Percentiles rank a stretch among this genome's conserved stretches.
These are phyloP conservation scores for Aspergillus aculeatinus DNA, from an alignment of 2,329 filamentous ascomycete genomes.

Conservation along the genomic window DNA sequence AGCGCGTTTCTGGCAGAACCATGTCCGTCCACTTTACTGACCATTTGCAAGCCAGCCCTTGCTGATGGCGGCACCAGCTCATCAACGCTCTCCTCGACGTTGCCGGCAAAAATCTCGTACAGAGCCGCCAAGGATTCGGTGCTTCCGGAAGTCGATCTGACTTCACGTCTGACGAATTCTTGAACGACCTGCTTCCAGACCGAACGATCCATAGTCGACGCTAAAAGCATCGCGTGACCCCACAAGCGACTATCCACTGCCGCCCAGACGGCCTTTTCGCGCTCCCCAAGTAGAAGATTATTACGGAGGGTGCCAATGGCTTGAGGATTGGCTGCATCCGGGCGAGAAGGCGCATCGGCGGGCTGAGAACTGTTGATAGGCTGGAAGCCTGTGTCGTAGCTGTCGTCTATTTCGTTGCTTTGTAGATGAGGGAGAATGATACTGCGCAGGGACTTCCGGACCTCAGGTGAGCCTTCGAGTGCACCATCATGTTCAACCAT, in stretches of 20 bases:
- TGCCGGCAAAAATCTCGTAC: constrained; percentile 92
- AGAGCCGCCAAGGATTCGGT: constrained; percentile 86
- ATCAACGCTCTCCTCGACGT: constrained; percentile 90
- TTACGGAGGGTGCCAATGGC: constrained; percentile 71
- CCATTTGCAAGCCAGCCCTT: constrained; percentile 84
- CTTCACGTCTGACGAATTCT: constrained; percentile 93
- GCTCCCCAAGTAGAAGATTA: constrained; percentile 73
- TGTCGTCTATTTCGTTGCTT: constrained; percentile 28
- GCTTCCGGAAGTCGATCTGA: constrained; percentile 75
- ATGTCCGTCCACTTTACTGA: constrained; percentile 67
- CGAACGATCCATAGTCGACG: constrained; percentile 69
- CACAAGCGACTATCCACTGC: constrained; percentile 91
- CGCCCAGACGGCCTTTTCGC: constrained; percentile 88
- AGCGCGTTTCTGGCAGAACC: constrained; percentile 69
- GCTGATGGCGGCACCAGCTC: constrained; percentile 92
- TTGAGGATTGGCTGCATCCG: constrained; percentile 68
- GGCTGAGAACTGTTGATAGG: constrained; percentile 41
- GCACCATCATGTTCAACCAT: constrained; percentile 84
- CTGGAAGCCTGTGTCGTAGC: constrained; percentile 24
- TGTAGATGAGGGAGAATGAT: constrained; percentile 65
- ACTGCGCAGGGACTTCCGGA: constrained; percentile 72
- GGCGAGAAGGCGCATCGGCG: constrained; percentile 41
- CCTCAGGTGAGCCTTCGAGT: constrained; percentile 69
- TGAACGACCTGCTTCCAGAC: constrained; percentile 91
- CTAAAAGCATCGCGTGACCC: constrained; percentile 93